A percentile compares a stretch with the other conserved stretches of the same genome.
phyloP scores from a whole-genome alignment of 345 rosid species.

The Syzygium aqueum region DNA sequence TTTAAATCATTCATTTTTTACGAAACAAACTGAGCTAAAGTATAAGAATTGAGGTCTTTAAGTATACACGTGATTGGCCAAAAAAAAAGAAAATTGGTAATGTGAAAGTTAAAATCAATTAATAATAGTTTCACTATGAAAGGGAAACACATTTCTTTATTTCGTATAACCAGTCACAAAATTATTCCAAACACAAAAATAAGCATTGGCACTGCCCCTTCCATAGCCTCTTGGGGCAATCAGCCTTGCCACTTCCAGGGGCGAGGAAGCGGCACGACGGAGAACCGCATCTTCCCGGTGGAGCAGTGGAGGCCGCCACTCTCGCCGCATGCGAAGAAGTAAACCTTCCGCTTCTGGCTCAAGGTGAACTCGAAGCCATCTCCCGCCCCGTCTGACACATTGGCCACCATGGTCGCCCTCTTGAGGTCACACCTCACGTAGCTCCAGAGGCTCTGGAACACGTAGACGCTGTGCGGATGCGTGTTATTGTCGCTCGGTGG shows the following conservation, averaged over 20 bases:
- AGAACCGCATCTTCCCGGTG: slow-evolving; percentile 62
- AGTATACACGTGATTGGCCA: no score
- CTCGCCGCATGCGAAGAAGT: slow-evolving; percentile 69
- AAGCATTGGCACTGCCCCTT: neutral
- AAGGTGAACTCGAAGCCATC: slow-evolving; percentile 55
- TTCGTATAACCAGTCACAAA: neutral
- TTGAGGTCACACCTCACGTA: slow-evolving; percentile 38
- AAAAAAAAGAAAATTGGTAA: no score
- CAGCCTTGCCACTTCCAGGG: slow-evolving; percentile 1
- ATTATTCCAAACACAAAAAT: no score
- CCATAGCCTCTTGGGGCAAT: neutral
- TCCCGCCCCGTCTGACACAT: slow-evolving; percentile 40
- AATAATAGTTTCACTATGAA: neutral
- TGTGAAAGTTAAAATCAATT: no score
- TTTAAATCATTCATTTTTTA: no score
- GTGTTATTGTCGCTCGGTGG: slow-evolving; percentile 37
- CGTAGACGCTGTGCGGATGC: slow-evolving; percentile 54
- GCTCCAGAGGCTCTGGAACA: slow-evolving; percentile 39
- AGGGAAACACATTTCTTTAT: neutral
- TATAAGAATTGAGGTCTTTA: no score
- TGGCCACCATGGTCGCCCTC: slow-evolving; percentile 41
- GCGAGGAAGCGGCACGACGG: slow-evolving; percentile 31
- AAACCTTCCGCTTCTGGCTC: slow-evolving; percentile 20
- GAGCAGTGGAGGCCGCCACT: slow-evolving; percentile 52
- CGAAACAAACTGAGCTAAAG: no score